Percentiles rank a stretch among this genome's conserved stretches.
Evolutionary conservation across 805 yeast species (phyloP).

Genomic region (Vanderwaltozyma tropicalis): DNA sequence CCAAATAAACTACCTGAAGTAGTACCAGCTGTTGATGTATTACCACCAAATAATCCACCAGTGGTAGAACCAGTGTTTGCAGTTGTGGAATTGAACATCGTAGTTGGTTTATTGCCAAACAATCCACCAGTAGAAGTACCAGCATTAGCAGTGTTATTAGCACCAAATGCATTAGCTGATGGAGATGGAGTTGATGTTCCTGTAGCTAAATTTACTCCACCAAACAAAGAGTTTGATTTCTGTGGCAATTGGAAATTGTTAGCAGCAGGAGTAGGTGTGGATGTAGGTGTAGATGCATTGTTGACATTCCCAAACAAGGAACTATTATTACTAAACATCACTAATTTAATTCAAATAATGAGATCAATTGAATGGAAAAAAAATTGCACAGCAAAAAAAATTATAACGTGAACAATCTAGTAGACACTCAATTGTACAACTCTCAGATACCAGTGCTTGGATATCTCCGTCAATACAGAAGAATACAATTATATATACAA

Average conservation of each 20-base stretch:
- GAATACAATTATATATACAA: too few species aligned
- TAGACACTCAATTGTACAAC: too few species aligned
- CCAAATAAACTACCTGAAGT: conserved; percentile 9
- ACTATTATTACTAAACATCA: conserved; percentile 9
- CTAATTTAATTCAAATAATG: too few species aligned
- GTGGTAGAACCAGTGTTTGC: too few species aligned
- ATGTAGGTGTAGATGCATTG: conserved; percentile 26
- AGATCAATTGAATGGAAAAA: too few species aligned
- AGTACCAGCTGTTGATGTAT: conserved; percentile 4
- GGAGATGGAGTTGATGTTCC: conserved; percentile 23
- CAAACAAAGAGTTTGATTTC: conserved; percentile 18
- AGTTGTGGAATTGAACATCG: conserved; percentile 5
- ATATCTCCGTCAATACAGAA: too few species aligned
- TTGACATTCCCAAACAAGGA: conserved; percentile 18
- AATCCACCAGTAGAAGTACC: conserved; percentile 14
- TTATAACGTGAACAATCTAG: too few species aligned
- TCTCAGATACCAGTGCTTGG: too few species aligned
- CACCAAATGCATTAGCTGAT: conserved; percentile 9
- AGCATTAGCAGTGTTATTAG: conserved; percentile 1
- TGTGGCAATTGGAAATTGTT: conserved; percentile 14
- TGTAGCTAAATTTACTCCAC: conserved; percentile 9
- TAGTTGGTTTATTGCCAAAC: conserved; percentile 10
- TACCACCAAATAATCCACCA: conserved; percentile 15
- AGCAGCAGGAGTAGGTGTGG: conserved; percentile 23
- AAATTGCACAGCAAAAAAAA: too few species aligned